These are phyloP conservation scores for Verticillium albo-atrum DNA, from an alignment of 2,329 filamentous ascomycete species.

Conservation along the genomic window DNA sequence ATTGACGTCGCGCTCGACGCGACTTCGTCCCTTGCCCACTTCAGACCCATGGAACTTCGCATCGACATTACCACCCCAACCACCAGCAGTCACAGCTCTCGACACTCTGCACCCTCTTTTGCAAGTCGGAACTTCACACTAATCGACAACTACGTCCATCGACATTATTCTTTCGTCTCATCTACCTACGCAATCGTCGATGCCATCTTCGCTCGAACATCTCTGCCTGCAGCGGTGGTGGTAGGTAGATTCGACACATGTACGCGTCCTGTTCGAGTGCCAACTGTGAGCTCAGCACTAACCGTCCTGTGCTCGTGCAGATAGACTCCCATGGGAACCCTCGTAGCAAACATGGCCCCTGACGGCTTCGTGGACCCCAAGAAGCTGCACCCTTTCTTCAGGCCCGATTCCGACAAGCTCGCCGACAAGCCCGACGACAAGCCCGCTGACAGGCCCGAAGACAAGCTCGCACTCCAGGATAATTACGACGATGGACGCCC, in stretches of 20 bases:
- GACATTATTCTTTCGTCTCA: not conserved
- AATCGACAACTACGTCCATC: not conserved
- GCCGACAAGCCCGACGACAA: no score
- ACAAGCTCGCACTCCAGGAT: not conserved
- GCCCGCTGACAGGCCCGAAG: no score
- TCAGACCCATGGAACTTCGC: not conserved
- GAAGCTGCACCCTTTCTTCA: constrained; percentile 55
- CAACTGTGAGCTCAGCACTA: not conserved
- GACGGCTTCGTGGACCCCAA: constrained; percentile 31
- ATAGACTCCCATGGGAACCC: constrained; percentile 32
- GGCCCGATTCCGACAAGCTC: constrained; percentile 12
- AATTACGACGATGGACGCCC: not conserved
- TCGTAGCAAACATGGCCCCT: constrained; percentile 40
- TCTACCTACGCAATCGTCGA: not conserved
- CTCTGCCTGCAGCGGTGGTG: not conserved
- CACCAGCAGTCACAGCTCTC: not conserved
- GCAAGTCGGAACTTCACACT: not conserved
- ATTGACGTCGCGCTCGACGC: constrained; percentile 1
- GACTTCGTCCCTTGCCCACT: not conserved
- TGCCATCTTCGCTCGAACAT: not conserved
- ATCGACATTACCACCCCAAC: not conserved
- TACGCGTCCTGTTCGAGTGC: not conserved
- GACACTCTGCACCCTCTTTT: not conserved
- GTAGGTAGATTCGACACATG: not conserved
- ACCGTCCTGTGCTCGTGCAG: not conserved